Base-by-base conservation (phyloP, 495 filamentous ascomycete species). In the Hypoxylon rickii region DNA sequence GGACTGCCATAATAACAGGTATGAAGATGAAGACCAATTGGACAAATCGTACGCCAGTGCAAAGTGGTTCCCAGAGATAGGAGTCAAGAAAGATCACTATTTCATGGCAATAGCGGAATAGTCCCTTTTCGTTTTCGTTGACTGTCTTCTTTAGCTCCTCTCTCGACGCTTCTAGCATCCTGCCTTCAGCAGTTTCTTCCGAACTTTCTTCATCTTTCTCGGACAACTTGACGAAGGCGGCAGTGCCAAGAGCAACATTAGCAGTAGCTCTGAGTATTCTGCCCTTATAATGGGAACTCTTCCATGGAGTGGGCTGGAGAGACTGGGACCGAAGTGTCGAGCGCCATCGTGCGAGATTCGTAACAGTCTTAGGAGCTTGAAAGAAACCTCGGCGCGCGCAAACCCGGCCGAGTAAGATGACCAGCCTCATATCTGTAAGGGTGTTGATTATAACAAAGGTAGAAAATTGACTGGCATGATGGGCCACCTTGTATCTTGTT, bases 11-110 rank as follows among this genome's bases (percentile, higher is more conserved):
- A 29, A 97, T 83, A 8, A 99, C 89, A 0, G 95, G 95, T 36
- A 96, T 82, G 63, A 99, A 99, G 22, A 97, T 96, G 21, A 87
- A 67, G 15, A 90, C 82, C 12, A 99, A 75, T 65, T 96, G 87
- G 36, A 96, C 64, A 52, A 97, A 96, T 13, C 95, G 79, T 24
- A 92, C 71, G 0, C 91, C 91, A 0, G 92, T 99, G 43, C 89
- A 90, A 19, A 96, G 73, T 3, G 95, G 93, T 68, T 99, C 95
- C 79, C 77, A 85, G 33, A 96, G 71, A 66, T 89, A 93, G 2
- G 76, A 54, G 57, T 92, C 88, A 29, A 91, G 58, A 39, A 85
- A 83, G 7, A 89, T 69, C 16, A 84, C 75, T 13, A 88, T 53
- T 13, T 75, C 73, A 54, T 83, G 78, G 34, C 78, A 67, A 16